Evolutionary conservation across 2,329 filamentous ascomycete genomes (phyloP).

Genomic region (Neofusicoccum ribis): DNA sequence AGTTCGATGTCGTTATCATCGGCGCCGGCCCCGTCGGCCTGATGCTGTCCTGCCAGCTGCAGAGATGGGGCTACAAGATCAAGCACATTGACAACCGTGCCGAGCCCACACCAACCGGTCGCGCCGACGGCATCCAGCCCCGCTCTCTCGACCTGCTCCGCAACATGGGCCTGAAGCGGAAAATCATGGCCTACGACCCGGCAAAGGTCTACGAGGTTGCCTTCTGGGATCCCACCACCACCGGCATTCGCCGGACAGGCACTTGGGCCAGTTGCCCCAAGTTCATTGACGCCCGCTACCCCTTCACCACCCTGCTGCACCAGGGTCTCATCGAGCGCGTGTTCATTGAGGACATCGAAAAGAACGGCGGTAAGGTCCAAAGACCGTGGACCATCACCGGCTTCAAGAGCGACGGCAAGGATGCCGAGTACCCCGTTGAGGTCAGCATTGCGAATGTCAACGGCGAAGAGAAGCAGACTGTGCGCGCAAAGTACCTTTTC

Average conservation of each 20-base stretch:
- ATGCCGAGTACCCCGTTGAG: constrained; percentile 74
- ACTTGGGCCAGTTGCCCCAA: constrained; percentile 85
- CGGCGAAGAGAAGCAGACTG: constrained; percentile 66
- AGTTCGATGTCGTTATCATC: constrained; percentile 74
- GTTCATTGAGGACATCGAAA: constrained; percentile 62
- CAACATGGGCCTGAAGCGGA: constrained; percentile 86
- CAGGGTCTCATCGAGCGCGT: constrained; percentile 64
- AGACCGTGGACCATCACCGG: constrained; percentile 63
- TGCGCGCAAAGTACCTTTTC: constrained; percentile 63
- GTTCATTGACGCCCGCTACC: constrained; percentile 69
- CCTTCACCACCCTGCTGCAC: constrained; percentile 63
- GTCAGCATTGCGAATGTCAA: constrained; percentile 77
- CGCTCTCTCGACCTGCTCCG: constrained; percentile 82
- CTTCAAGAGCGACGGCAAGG: constrained; percentile 60
- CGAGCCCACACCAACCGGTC: constrained; percentile 80
- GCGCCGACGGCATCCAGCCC: constrained; percentile 89
- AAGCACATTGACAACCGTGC: constrained; percentile 92
- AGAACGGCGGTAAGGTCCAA: constrained; percentile 57
- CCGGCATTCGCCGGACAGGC: constrained; percentile 61
- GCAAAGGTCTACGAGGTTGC: constrained; percentile 77
- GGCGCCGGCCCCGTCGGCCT: constrained; percentile 88
- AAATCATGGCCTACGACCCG: constrained; percentile 83
- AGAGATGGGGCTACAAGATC: constrained; percentile 91
- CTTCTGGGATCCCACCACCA: constrained; percentile 61
- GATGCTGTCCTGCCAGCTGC: constrained; percentile 82